Base-by-base conservation (phyloP, 257 asterid genomes). In the Przewalskia tangutica region DNA sequence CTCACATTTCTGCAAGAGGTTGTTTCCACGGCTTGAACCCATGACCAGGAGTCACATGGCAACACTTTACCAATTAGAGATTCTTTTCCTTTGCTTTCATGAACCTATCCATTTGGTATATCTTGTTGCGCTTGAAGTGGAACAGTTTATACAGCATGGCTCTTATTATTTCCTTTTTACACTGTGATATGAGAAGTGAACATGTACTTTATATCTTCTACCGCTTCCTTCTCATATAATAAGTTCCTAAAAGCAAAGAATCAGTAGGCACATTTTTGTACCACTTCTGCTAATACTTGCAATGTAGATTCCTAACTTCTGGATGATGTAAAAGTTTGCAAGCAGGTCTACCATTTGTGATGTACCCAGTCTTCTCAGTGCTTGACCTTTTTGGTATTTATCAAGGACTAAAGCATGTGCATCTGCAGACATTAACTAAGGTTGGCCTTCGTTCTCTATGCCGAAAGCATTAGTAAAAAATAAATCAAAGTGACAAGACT, bases 351-450 rank as follows among this genome's bases (percentile, higher is more conserved):
- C 97, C 97, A 50, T 96, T 92, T 89, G 85, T 87, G 63, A 89
- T 92, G 55, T 93, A 96, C 85, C 98, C 99, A 53, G 78, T 96
- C 83, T 94, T 96, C 87, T 85, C 97, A 20, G 91, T 92, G 51
- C 53, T 91, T 73, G 99, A 96, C 84, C 98, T 96, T 84, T 83
- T 85, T 16, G 98, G 97, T 85, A 96, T 96, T 84, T 94, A 96
- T 89, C 97, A 94, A 86, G 91, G 93, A 85, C 92, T 96, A 67
- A 93, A 94, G 82, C 94, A 96, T 82, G 97, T 94, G 70, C 99
- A 96, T 92, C 92, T 96, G 83, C 99, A 91, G 83, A 96, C 98
- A 68, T 84, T 96, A 82, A 94, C 98, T 81, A 94, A 91, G 99
- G 99, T 95, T 81, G 80, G 91, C 86, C 82, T 66, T 81, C 77